These are phyloP conservation scores for Fusarium goolgardi DNA, from an alignment of 2,329 filamentous ascomycete genomes.

Conservation along the genomic window DNA sequence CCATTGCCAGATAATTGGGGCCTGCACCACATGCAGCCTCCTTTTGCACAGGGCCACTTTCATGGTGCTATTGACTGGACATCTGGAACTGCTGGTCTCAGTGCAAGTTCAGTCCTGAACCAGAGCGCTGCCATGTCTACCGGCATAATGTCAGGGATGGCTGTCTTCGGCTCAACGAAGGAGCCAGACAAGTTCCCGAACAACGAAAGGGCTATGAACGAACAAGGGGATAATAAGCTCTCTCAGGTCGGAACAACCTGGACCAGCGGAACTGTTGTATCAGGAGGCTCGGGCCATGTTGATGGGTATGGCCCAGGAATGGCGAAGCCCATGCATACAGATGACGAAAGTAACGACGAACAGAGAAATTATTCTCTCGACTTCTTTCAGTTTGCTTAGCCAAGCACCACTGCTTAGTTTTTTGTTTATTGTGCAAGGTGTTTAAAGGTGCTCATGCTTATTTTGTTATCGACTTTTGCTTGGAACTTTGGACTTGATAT, in stretches of 20 bases:
- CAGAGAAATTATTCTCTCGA: conserved; percentile 54
- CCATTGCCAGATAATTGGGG: conserved; percentile 47
- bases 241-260: conserved; percentile 27
- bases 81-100: conserved; percentile 46
- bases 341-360: conserved; percentile 25
- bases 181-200: conserved; percentile 11
- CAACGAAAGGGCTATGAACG: background rate
- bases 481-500: background rate
- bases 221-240: background rate
- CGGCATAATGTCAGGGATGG: conserved; percentile 42
- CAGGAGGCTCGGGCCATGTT: conserved; percentile 50
- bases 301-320: conserved; percentile 49
- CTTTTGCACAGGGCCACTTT: conserved; percentile 36
- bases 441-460: conserved; percentile 9
- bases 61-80: conserved; percentile 47
- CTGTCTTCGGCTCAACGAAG: conserved; percentile 27
- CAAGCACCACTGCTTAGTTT: conserved; percentile 4
- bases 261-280: conserved; percentile 18
- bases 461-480: background rate
- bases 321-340: conserved; percentile 42
- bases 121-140: conserved; percentile 44
- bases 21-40: conserved; percentile 41
- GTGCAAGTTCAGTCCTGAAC: conserved; percentile 47
- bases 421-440: conserved; percentile 18
- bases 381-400: conserved; percentile 52